These are phyloP conservation scores for Pilobolus umbonatus DNA, from an alignment of 192 early-diverging fungal genomes.

Conservation along the genomic window DNA sequence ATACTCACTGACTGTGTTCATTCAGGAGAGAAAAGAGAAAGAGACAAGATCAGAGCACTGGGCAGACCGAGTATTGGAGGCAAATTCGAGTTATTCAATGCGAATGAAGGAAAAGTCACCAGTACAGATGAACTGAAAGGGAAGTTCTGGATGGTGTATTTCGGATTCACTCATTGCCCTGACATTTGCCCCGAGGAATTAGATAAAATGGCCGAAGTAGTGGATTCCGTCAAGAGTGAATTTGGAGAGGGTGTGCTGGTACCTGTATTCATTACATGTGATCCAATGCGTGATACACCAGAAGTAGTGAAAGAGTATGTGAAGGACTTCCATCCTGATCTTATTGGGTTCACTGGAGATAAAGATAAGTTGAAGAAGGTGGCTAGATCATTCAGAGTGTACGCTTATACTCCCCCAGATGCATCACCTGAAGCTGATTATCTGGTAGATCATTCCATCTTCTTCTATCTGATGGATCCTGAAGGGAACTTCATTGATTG, in stretches of 20 bases:
- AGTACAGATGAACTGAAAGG: constrained; percentile 79
- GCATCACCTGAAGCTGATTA: constrained; percentile 83
- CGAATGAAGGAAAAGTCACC: constrained; percentile 61
- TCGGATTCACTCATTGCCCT: constrained; percentile 99
- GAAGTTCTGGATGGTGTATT: constrained; percentile 88
- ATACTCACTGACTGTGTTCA: background rate
- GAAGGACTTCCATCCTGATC: constrained; percentile 88
- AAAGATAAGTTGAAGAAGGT: constrained; percentile 75
- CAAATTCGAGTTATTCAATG: constrained; percentile 79
- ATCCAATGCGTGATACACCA: constrained; percentile 90
- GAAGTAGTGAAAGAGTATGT: constrained; percentile 73
- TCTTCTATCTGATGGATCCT: constrained; percentile 94
- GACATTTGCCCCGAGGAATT: constrained; percentile 99
- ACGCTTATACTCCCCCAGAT: constrained; percentile 86
- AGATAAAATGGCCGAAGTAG: constrained; percentile 92
- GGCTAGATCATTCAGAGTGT: constrained; percentile 92
- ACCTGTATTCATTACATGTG: constrained; percentile 95
- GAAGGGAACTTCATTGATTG: constrained; percentile 87
- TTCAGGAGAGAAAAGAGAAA: constrained; percentile 32
- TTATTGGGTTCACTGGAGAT: constrained; percentile 89
- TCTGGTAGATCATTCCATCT: constrained; percentile 97
- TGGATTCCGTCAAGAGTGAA: constrained; percentile 54
- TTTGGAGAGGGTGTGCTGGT: constrained; percentile 47
- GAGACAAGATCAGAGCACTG: constrained; percentile 32
- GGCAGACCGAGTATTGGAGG: constrained; percentile 93